phyloP scores from a whole-genome alignment of 2,329 filamentous ascomycete species.

The Fusarium praegraminearum region DNA sequence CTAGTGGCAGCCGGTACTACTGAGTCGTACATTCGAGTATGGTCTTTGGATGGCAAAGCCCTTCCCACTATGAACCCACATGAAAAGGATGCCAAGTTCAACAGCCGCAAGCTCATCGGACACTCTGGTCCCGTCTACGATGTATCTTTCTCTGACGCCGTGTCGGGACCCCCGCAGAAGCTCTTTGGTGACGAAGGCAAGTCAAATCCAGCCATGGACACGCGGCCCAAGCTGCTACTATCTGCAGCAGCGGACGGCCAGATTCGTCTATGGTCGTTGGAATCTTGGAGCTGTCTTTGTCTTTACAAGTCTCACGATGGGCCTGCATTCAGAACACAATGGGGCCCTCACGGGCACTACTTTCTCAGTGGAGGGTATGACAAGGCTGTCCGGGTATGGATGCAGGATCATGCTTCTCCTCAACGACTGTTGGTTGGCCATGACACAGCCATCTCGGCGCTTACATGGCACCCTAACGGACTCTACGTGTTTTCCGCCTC shows the following conservation, averaged over 20 bases:
- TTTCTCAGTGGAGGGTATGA: constrained; percentile 91
- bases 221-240: constrained; percentile 79
- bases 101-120: constrained; percentile 81
- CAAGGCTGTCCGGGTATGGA: constrained; percentile 90
- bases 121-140: constrained; percentile 91
- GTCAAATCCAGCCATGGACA: constrained; percentile 59
- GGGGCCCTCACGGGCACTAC: constrained; percentile 95
- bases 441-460: constrained; percentile 88
- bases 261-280: constrained; percentile 91
- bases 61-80: constrained; percentile 74
- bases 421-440: constrained; percentile 91
- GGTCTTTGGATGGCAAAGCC: constrained; percentile 87
- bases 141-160: constrained; percentile 84
- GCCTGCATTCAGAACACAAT: constrained; percentile 87
- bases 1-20: constrained; percentile 90
- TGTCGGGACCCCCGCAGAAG: constrained; percentile 64
- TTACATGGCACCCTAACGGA: constrained; percentile 96
- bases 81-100: constrained; percentile 70
- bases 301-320: constrained; percentile 94
- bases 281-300: constrained; percentile 91
- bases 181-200: constrained; percentile 64
- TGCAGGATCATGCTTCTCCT: constrained; percentile 90
- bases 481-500: constrained; percentile 94
- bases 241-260: constrained; percentile 90
- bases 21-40: constrained; percentile 95